A percentile compares a stretch with the other conserved stretches of the same genome.
Conservation (phyloP, 108 stramenopile species). For the Schizochytrium sp. region DNA sequence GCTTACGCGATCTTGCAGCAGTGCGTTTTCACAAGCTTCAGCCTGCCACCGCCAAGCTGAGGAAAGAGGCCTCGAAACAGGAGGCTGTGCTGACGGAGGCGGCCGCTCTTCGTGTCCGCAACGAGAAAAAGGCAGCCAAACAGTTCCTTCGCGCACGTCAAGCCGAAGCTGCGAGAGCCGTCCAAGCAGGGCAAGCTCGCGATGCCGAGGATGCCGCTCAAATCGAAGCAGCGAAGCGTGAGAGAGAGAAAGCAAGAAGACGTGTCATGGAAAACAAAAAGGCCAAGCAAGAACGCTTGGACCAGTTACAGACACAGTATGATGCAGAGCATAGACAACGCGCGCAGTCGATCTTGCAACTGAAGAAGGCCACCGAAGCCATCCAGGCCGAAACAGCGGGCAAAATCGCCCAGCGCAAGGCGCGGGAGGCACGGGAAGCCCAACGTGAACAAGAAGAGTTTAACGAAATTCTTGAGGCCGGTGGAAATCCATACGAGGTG, state of each 20-base stretch:
- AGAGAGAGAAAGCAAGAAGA: background rate
- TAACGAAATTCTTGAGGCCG: background rate
- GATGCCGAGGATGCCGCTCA: background rate
- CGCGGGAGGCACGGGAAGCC: background rate
- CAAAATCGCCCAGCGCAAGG: background rate
- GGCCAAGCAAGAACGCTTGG: background rate
- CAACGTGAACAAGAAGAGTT: slow-evolving; percentile 2
- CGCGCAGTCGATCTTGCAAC: background rate
- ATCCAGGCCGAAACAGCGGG: background rate
- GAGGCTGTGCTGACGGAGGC: background rate
- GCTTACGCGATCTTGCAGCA: background rate
- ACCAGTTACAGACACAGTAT: background rate
- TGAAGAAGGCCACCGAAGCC: background rate
- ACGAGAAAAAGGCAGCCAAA: background rate
- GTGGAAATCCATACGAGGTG: slow-evolving; percentile 28
- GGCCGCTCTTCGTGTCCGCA: background rate
- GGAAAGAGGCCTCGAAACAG: background rate
- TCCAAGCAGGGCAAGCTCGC: background rate
- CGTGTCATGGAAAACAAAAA: background rate
- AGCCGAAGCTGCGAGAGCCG: background rate
- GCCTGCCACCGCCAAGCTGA: background rate
- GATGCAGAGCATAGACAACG: background rate
- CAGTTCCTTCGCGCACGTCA: background rate
- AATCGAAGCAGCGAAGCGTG: background rate
- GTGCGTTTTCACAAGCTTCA: background rate